Evolutionary conservation across 176 grass and related monocot genomes (phyloP), one percentile per base, ranked within the genome.

Genomic region (Cymbopogon citratus): DNA sequence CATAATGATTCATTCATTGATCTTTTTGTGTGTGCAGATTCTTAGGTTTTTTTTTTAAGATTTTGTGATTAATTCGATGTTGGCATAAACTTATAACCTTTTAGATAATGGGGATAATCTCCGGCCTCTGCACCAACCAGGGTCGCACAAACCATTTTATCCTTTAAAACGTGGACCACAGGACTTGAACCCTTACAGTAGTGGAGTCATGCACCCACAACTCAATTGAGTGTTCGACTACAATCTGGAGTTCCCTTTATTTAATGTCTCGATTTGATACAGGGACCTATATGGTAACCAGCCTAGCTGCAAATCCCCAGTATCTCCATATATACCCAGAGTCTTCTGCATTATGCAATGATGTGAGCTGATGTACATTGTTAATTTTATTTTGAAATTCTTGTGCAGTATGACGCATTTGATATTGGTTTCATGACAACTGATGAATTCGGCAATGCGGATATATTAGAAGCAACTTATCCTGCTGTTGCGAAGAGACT

Each of bases 401-500:
- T 88, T 83, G 64, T 93, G 80, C 87, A 99, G 97, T 96, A 87
- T 3, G 93, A 96, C 15, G 83, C 93, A 25, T 99, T 93, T 79
- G 91, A 96, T 79, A 99, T 96, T 83, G 91, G 93, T 73, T 88
- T 99, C 77, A 99, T 99, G 74, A 99, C 93, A 11, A 93, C 97
- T 63, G 89, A 99, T 7, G 93, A 99, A 83, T 99, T 99, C 0
- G 89, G 87, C 65, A 99, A 92, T 81, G 93, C 91, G 1, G 96
- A 99, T 61, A 95, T 99, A 35, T 88, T 99, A 83, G 97, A 96
- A 85, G 93, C 93, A 82, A 96, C 93, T 54, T 99, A 96, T 91
- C 91, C 97, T 40, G 91, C 93, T 86, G 64, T 99, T 68, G 92
- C 93, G 19, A 99, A 96, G 83, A 91, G 87, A 45, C 76, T 99